Conservation (phyloP, 106 monocot genomes). For the Agapanthus africanus region DNA sequence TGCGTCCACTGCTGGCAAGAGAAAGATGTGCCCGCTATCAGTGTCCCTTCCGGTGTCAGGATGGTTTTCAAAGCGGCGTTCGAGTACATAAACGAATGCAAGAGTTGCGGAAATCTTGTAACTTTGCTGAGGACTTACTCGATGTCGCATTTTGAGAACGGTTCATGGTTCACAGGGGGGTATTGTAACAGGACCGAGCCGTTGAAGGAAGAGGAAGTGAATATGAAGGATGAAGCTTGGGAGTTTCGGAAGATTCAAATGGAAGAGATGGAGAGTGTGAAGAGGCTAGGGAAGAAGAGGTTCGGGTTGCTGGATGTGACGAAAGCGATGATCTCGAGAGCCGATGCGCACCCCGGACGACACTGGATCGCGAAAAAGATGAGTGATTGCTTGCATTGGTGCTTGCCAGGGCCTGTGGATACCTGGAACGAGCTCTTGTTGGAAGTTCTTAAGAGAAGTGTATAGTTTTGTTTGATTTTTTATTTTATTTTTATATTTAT, state of each 20-base stretch:
- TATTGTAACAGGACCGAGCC: constrained; percentile 12
- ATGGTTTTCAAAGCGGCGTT: background rate
- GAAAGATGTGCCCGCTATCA: background rate
- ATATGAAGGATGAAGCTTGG: background rate
- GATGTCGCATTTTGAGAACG: constrained; percentile 1
- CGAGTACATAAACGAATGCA: background rate
- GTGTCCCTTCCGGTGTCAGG: background rate
- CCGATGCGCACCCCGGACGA: constrained; percentile 54
- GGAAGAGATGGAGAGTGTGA: background rate
- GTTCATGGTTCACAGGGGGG: background rate
- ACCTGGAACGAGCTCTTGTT: constrained; percentile 65
- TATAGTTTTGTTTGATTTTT: background rate
- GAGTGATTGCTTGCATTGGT: constrained; percentile 73
- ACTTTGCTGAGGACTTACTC: constrained; percentile 2
- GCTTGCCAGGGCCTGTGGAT: constrained; percentile 74
- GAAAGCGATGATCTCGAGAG: constrained; percentile 56
- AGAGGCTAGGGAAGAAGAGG: background rate
- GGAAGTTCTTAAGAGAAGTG: constrained; percentile 7
- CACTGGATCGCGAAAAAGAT: constrained; percentile 32
- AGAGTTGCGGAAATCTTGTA: background rate
- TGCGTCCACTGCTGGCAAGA: constrained; percentile 46
- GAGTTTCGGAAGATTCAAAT: background rate
- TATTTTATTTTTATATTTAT: background rate
- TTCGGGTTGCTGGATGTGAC: constrained; percentile 46
- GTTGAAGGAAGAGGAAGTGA: background rate